Evolutionary conservation across 257 asterid species (phyloP), one percentile per base, ranked within the genome.

Genomic region (Nicotiana knightiana): DNA sequence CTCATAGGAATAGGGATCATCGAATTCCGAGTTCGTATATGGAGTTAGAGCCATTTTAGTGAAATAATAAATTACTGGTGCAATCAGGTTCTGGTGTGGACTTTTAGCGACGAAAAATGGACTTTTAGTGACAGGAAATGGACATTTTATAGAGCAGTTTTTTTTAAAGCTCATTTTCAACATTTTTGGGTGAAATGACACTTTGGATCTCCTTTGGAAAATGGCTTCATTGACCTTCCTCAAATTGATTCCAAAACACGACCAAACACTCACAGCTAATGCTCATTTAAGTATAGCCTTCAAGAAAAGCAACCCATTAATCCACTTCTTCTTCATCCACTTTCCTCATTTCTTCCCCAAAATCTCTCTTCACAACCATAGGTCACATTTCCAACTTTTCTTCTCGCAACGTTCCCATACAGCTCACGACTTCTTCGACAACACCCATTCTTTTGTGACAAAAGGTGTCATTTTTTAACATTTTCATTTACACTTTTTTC

Each of bases 401-500:
- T 85, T 58, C 71, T 81, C 86, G 7, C 77, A 63, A 43, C 9
- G 12, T n/a, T 79, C 76, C 66, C 58, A 32, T 65, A 6, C 10
- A 65, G 26, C 18, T 63, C 77, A 9, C 68, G 1, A 8, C 83
- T 30, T 15, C 77, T 53, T 78, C 63, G 13, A 81, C 51, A 70
- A 81, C 7, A 54, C 79, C 67, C 57, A 81, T 51, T 64, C 76
- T 13, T 81, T 71, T 81, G 24, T 63, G 24, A 61, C 79, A 73
- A 83, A 84, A 43, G 33, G 37, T n/a, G 48, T 84, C 30, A 75
- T 86, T 70, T 84, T 85, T 55, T 80, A 11, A 59, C 81, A 0
- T 86, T 88, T 67, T 82, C 90, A 75, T 80, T 76, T 80, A 13
- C 67, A 6, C 82, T 87, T 58, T 81, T 82, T 28, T 62, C 77